Evolutionary conservation across 495 filamentous ascomycete species (phyloP).

Genomic region (Podospora australis): DNA sequence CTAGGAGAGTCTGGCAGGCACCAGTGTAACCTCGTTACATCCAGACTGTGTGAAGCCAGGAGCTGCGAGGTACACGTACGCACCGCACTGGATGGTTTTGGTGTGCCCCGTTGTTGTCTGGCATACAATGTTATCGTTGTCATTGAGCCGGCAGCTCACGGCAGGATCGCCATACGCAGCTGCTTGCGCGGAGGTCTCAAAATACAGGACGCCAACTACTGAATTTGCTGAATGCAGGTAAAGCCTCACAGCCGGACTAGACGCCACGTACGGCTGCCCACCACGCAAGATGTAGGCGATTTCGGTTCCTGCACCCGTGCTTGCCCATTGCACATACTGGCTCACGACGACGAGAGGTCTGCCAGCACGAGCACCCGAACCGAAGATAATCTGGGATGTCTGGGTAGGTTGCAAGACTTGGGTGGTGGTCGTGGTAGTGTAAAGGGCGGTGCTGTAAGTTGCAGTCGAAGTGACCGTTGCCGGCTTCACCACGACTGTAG

Average conservation of each 20-base stretch:
- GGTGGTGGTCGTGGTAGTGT: neutral
- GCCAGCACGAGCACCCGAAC: neutral
- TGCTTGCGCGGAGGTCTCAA: neutral
- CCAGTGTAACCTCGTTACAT: no score
- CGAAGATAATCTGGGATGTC: neutral
- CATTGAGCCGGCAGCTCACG: neutral
- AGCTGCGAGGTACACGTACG: no score
- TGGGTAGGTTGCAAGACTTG: neutral
- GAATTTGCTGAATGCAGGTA: neutral
- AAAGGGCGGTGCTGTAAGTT: neutral
- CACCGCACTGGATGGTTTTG: no score
- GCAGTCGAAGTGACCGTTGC: neutral
- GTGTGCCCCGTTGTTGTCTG: no score
- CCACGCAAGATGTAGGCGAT: neutral
- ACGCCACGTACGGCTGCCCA: neutral
- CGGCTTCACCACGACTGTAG: conserved; percentile 2
- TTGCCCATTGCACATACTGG: neutral
- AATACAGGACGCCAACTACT: neutral
- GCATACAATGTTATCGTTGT: no score
- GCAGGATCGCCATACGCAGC: neutral
- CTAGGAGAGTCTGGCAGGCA: no score
- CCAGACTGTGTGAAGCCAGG: no score
- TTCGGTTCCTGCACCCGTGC: neutral
- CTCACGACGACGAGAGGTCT: neutral
- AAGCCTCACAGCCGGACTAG: neutral